These are phyloP conservation scores for Trichoderma atroviride DNA, from an alignment of 2,329 filamentous ascomycete species.

Conservation along the genomic window DNA sequence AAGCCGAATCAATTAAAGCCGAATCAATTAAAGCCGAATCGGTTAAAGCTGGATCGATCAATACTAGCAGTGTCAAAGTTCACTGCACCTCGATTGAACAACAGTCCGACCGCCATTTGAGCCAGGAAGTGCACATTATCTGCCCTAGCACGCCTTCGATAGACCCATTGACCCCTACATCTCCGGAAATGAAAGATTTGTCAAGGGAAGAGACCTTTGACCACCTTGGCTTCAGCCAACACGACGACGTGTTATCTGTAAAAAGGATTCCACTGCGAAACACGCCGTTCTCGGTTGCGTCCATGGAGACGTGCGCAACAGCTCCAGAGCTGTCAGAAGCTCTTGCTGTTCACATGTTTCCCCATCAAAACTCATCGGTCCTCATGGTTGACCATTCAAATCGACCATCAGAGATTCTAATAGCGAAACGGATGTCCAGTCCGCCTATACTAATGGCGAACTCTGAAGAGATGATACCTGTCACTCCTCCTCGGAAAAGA, in stretches of 20 bases:
- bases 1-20: conserved; percentile 53
- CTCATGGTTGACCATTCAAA: conserved; percentile 61
- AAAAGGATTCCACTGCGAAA: conserved; percentile 58
- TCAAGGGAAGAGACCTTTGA: conserved; percentile 39
- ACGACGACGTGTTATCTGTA: conserved; percentile 57
- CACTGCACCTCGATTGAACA: not conserved
- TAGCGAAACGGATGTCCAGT: conserved; percentile 39
- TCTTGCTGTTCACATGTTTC: conserved; percentile 62
- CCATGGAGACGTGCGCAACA: conserved; percentile 64
- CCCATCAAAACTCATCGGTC: conserved; percentile 66
- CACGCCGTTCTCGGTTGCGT: conserved; percentile 64
- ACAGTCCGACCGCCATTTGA: not conserved
- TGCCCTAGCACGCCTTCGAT: conserved; percentile 3
- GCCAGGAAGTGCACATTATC: conserved; percentile 19
- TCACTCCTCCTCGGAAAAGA: conserved; percentile 56
- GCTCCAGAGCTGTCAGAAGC: conserved; percentile 66
- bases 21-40: conserved; percentile 42
- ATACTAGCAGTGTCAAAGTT: not conserved
- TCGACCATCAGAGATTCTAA: conserved; percentile 52
- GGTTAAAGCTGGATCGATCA: conserved; percentile 49
- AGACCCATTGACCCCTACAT: not conserved
- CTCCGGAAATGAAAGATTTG: conserved; percentile 2
- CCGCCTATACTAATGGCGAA: conserved; percentile 45
- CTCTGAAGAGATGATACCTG: conserved; percentile 40
- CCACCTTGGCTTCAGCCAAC: conserved; percentile 50